Percentiles rank a stretch among this genome's conserved stretches.
phyloP scores from a whole-genome alignment of 2,329 filamentous ascomycete species.

The Diaporthe capsici region DNA sequence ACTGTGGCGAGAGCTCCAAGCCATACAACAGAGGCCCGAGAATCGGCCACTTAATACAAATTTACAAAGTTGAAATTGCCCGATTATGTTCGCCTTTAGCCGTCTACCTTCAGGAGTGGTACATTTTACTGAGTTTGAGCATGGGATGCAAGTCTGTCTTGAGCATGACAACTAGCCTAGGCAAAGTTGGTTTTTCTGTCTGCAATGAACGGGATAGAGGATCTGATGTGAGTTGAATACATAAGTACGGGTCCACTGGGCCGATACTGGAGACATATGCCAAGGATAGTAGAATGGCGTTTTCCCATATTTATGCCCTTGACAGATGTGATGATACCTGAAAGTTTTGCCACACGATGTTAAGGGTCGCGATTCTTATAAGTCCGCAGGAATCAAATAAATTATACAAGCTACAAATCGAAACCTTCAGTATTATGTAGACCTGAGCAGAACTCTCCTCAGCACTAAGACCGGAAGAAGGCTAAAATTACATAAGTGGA shows the following conservation, averaged over 20 bases:
- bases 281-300: no score
- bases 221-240: no score
- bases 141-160: background rate
- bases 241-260: no score
- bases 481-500: no score
- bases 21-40: background rate
- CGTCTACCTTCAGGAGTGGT: background rate
- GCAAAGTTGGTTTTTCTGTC: background rate
- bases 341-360: background rate
- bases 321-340: no score
- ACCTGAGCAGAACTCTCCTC: background rate
- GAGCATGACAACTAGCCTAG: background rate
- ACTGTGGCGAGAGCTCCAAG: background rate
- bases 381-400: background rate
- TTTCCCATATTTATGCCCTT: no score
- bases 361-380: background rate
- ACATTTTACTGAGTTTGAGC: background rate
- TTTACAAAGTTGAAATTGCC: background rate
- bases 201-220: background rate
- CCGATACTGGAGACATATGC: no score
- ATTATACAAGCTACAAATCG: background rate
- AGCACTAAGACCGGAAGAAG: background rate
- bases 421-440: background rate
- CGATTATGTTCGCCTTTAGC: background rate
- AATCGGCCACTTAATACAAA: no score